Evolutionary conservation across 371 early-diverging fungal genomes (phyloP).

Genomic region (Mucor plumbeus): DNA sequence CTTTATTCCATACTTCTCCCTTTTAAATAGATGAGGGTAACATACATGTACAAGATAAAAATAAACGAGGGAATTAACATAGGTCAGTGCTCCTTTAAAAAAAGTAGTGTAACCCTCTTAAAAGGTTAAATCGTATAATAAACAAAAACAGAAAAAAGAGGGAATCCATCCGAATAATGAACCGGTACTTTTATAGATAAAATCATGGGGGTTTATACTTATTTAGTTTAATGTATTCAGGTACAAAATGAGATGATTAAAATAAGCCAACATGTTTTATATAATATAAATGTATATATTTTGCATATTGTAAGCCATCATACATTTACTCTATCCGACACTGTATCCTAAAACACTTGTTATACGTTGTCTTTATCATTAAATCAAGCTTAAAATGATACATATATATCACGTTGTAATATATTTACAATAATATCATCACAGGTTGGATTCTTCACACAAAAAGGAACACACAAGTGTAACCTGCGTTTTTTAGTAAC

Average conservation of each 20-base stretch:
- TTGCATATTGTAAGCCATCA: neutral
- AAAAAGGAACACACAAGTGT: neutral
- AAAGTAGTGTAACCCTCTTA: neutral
- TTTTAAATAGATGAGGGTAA: neutral
- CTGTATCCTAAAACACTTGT: too few species aligned
- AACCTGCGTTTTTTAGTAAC: conserved; percentile 3
- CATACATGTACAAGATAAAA: neutral
- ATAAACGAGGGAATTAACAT: conserved; percentile 1
- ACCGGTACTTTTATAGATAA: neutral
- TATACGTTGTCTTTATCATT: too few species aligned
- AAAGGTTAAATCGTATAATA: neutral
- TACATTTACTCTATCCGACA: neutral
- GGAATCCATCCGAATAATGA: neutral
- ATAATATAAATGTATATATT: neutral
- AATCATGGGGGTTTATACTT: neutral
- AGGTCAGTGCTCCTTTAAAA: conserved; percentile 2
- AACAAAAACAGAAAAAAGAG: neutral
- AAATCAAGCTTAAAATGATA: neutral
- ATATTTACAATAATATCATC: neutral
- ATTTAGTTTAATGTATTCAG: neutral
- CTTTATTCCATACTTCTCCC: neutral
- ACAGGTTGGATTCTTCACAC: conserved; percentile 1
- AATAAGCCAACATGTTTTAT: neutral
- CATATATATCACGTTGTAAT: neutral
- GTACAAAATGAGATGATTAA: neutral